These are phyloP conservation scores for Suillus variegatus DNA, from an alignment of 768 basidiomycete species.

Conservation along the genomic window DNA sequence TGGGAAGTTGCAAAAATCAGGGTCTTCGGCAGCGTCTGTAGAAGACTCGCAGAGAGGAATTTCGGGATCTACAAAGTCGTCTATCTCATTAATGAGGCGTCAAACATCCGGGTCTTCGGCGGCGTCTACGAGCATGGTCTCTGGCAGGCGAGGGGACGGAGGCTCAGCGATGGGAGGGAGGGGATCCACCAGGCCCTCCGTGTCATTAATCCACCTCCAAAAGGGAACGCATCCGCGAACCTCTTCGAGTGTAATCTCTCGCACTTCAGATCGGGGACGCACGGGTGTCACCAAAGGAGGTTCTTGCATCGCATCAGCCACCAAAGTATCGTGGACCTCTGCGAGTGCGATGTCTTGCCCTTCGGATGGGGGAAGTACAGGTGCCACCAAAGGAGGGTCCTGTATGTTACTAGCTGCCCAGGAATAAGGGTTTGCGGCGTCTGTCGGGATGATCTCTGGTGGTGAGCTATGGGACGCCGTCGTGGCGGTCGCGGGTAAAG, in stretches of 20 bases:
- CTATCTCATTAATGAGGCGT: not conserved
- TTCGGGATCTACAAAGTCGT: not conserved
- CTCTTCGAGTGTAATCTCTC: not conserved
- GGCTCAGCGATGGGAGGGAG: not conserved
- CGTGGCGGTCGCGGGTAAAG: not conserved
- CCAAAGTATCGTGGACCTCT: too few species aligned
- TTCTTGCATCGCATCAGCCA: not conserved
- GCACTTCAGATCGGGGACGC: not conserved
- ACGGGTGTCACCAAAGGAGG: not conserved
- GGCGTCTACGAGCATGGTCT: not conserved
- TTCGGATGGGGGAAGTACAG: too few species aligned
- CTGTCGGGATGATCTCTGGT: not conserved
- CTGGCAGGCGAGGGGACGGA: not conserved
- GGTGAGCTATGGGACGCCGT: not conserved
- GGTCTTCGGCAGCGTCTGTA: not conserved
- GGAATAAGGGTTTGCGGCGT: not conserved
- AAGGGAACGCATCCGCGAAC: not conserved
- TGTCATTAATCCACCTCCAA: not conserved
- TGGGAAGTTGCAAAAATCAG: not conserved
- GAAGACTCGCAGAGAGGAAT: not conserved
- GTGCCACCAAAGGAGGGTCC: not conserved
- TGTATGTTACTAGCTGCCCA: not conserved
- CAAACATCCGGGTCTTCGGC: not conserved
- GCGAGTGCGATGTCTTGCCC: too few species aligned
- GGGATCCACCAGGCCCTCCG: not conserved